Percentiles rank a stretch among this genome's conserved stretches.
Conservation (phyloP, 2,329 filamentous ascomycete genomes). For the Monilinia aucupariae region DNA sequence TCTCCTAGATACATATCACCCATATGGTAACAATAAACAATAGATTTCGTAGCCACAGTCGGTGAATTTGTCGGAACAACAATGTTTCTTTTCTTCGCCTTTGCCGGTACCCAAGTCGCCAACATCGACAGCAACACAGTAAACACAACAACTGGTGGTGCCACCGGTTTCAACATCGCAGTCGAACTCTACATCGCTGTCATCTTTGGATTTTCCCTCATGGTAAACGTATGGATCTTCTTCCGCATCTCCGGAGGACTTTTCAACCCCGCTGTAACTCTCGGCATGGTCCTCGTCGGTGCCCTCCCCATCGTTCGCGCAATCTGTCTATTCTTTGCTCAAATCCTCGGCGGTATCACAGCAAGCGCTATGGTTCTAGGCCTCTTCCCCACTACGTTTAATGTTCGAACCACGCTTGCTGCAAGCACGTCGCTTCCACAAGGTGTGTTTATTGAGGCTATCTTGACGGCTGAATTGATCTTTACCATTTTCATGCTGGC, state of each 20-base stretch:
- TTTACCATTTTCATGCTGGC: slow-evolving; percentile 48
- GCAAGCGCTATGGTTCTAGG: slow-evolving; percentile 37
- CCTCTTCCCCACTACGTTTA: slow-evolving; percentile 40
- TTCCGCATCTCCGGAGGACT: slow-evolving; percentile 47
- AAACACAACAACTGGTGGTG: slow-evolving; percentile 3
- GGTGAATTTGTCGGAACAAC: slow-evolving; percentile 36
- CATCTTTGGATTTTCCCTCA: slow-evolving; percentile 38
- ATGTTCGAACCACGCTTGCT: slow-evolving; percentile 40
- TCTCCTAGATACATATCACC: background rate
- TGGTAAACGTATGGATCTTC: slow-evolving; percentile 52
- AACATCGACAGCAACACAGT: slow-evolving; percentile 26
- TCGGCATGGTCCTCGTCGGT: slow-evolving; percentile 37
- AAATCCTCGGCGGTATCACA: slow-evolving; percentile 36
- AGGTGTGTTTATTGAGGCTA: slow-evolving; percentile 47
- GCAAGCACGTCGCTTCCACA: slow-evolving; percentile 39
- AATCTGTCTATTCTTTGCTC: slow-evolving; percentile 34
- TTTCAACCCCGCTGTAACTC: slow-evolving; percentile 45
- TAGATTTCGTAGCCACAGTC: slow-evolving; percentile 30
- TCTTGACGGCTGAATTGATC: slow-evolving; percentile 44
- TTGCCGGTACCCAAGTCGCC: slow-evolving; percentile 32
- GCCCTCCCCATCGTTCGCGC: slow-evolving; percentile 35
- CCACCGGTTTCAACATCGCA: slow-evolving; percentile 29
- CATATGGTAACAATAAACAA: background rate
- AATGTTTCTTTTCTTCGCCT: slow-evolving; percentile 37
- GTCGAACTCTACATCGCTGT: slow-evolving; percentile 38